phyloP scores from a whole-genome alignment of 2,329 filamentous ascomycete genomes.

The Domatiomyces catenatus region DNA sequence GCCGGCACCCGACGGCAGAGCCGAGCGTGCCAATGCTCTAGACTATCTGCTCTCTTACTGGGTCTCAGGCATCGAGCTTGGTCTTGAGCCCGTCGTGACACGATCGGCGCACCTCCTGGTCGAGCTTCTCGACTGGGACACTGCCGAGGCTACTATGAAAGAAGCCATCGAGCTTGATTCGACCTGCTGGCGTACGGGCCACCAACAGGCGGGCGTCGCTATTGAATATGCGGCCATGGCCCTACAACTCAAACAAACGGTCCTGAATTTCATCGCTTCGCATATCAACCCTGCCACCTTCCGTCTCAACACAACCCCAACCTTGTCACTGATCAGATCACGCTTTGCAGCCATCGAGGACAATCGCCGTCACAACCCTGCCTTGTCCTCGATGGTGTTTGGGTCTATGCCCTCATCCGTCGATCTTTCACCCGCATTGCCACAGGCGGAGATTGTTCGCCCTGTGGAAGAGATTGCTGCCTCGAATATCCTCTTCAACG shows the following conservation, averaged over 20 bases:
- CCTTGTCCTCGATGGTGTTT: slow-evolving; percentile 16
- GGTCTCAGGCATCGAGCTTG: slow-evolving; percentile 15
- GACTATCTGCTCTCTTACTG: slow-evolving; percentile 17
- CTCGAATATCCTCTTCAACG: slow-evolving; percentile 15
- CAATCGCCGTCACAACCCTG: slow-evolving; percentile 12
- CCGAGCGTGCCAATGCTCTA: slow-evolving; percentile 10
- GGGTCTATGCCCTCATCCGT: slow-evolving; percentile 15
- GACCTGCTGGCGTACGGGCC: background rate
- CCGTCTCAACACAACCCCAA: slow-evolving; percentile 7
- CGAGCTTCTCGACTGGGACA: slow-evolving; percentile 14
- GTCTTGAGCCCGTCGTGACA: slow-evolving; percentile 11
- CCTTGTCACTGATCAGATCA: slow-evolving; percentile 4
- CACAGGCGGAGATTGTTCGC: slow-evolving; percentile 4
- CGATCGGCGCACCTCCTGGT: slow-evolving; percentile 12
- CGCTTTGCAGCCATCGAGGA: slow-evolving; percentile 13
- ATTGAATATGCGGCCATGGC: background rate
- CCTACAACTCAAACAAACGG: background rate
- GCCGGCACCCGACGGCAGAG: slow-evolving; percentile 5
- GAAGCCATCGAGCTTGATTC: slow-evolving; percentile 8
- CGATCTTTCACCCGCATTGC: slow-evolving; percentile 7
- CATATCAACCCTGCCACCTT: slow-evolving; percentile 10
- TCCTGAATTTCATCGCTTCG: slow-evolving; percentile 8
- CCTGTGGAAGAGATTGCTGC: slow-evolving; percentile 7
- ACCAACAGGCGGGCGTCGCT: background rate
- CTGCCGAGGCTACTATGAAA: slow-evolving; percentile 13